Evolutionary conservation across 83 land plant genomes (phyloP).

Genomic region (Diphasiastrum complanatum): DNA sequence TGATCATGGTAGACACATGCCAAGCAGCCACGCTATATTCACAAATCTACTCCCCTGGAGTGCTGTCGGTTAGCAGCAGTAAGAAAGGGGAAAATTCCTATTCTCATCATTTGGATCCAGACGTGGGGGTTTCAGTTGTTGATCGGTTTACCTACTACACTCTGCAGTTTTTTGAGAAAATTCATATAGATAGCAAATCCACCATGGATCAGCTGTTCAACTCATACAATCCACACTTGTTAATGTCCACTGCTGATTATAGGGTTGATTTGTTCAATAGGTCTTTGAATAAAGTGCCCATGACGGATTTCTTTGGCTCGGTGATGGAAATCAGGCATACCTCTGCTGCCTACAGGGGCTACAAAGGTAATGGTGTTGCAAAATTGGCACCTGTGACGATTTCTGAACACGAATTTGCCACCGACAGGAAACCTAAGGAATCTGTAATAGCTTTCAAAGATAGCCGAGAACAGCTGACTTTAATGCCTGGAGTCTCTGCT

Average conservation of each 20-base stretch:
- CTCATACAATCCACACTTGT: conserved; percentile 59
- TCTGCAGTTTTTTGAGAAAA: conserved; percentile 93
- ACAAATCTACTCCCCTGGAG: conserved; percentile 94
- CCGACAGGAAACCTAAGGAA: too few relatives aligned
- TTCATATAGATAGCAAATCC: conserved; percentile 71
- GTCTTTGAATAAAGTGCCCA: conserved; percentile 68
- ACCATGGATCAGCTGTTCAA: conserved; percentile 73
- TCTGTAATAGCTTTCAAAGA: too few relatives aligned
- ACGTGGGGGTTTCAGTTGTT: conserved; percentile 97
- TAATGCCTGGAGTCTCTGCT: too few relatives aligned
- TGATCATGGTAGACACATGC: conserved; percentile 99
- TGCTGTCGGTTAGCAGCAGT: conserved; percentile 96
- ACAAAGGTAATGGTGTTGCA: conserved; percentile 20
- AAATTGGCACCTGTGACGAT: too few relatives aligned
- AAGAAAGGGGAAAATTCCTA: conserved; percentile 95
- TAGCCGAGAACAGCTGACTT: too few relatives aligned
- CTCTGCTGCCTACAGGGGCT: conserved; percentile 50
- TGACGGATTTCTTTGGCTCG: conserved; percentile 96
- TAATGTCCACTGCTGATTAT: conserved; percentile 85
- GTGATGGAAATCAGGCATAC: conserved; percentile 94
- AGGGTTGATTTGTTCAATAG: conserved; percentile 68
- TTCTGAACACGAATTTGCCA: too few relatives aligned
- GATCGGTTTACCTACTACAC: conserved; percentile 97
- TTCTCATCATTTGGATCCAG: conserved; percentile 97
- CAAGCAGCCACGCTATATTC: conserved; percentile 95